phyloP scores from a whole-genome alignment of 2,329 filamentous ascomycete species.

The Fusarium xylarioides region DNA sequence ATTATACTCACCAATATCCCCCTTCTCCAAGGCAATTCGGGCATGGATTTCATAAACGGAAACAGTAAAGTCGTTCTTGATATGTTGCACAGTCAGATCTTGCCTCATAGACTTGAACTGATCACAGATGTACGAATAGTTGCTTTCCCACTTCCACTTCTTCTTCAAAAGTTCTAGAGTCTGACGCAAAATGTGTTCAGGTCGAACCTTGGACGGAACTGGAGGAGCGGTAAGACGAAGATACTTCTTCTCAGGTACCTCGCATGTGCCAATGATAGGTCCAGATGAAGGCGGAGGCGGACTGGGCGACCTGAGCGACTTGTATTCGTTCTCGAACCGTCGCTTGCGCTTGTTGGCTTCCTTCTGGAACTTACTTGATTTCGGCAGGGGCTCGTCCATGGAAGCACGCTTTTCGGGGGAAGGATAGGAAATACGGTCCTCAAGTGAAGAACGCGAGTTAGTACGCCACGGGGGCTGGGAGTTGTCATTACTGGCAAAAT shows the following conservation, averaged over 20 bases:
- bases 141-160: constrained; percentile 93
- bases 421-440: constrained; percentile 78
- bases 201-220: constrained; percentile 87
- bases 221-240: constrained; percentile 92
- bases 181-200: constrained; percentile 79
- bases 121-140: constrained; percentile 98
- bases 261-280: constrained; percentile 86
- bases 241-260: constrained; percentile 90
- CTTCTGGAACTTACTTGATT: constrained; percentile 88
- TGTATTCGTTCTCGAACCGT: constrained; percentile 79
- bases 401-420: constrained; percentile 53
- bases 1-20: constrained; percentile 99
- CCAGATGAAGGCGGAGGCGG: constrained; percentile 66
- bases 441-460: constrained; percentile 67
- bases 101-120: constrained; percentile 99
- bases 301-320: constrained; percentile 64
- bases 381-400: constrained; percentile 58
- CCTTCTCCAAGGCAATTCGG: constrained; percentile 96
- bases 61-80: constrained; percentile 96
- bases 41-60: constrained; percentile 97
- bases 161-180: constrained; percentile 89
- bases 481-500: constrained; percentile 63
- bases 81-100: constrained; percentile 96
- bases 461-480: constrained; percentile 77
- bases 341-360: constrained; percentile 91